These are phyloP conservation scores for Fragaria vesca DNA, from an alignment of 306 rosid genomes.

Conservation along the genomic window DNA sequence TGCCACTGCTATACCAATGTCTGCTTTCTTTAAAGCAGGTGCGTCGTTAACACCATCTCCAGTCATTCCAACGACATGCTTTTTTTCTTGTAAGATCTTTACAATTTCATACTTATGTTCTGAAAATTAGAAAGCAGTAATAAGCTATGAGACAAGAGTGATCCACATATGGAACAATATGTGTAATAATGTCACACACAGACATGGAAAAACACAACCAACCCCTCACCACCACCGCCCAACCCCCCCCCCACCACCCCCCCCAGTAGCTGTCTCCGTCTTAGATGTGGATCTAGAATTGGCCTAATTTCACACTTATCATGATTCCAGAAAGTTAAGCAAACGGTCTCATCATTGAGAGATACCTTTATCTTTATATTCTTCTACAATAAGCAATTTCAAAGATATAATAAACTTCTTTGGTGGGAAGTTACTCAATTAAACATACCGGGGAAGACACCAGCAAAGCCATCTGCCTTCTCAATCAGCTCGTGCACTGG, in stretches of 20 bases:
- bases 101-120: slow-evolving; percentile 88
- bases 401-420: neutral
- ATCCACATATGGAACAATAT: neutral
- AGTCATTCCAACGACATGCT: slow-evolving; percentile 88
- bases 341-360: neutral
- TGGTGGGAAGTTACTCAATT: slow-evolving; percentile 5
- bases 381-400: neutral
- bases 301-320: neutral
- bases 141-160: slow-evolving; percentile 2
- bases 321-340: neutral
- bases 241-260: too few species aligned
- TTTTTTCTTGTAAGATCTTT: slow-evolving; percentile 74
- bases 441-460: slow-evolving; percentile 75
- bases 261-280: neutral
- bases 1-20: slow-evolving; percentile 88
- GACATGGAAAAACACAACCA: neutral
- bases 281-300: neutral
- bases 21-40: slow-evolving; percentile 90
- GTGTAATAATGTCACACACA: neutral
- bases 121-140: slow-evolving; percentile 37
- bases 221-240: too few species aligned
- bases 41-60: slow-evolving; percentile 95
- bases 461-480: slow-evolving; percentile 91
- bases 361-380: neutral
- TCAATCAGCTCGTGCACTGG: slow-evolving; percentile 82